Base-by-base conservation (phyloP, 169 alveolate species). In the Plasmodium vivax region DNA sequence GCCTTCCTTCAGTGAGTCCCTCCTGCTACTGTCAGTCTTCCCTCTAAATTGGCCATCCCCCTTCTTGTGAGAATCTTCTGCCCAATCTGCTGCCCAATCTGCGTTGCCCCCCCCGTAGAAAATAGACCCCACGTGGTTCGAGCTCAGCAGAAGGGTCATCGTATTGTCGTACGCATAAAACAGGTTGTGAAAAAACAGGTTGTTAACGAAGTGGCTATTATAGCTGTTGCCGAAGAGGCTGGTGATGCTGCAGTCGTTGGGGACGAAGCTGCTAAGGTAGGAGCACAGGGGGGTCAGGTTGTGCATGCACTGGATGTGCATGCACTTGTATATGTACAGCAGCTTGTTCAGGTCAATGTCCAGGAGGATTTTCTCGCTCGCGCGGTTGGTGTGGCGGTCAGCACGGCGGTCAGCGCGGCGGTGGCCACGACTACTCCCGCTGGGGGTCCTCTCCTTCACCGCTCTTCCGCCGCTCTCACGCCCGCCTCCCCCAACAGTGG, bases 231-330 rank as follows among this genome's bases (percentile, higher is more conserved):
- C 54, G 23, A 87, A 87, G 68, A 87, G 81, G 71, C 82, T 87
- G 3, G 93, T 87, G 23, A 87, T 56, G 34, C 87, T 87, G 82
- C 56, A 77, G 81, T 87, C 93, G 47, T 87, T 87, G 1, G 93
- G 93, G 27, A 87, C 41, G 47, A 43, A 62, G 38, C 36, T 87
- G 72, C 80, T 87, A 32, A 87, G 8, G 45, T 75, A 79, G 51
- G 81, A 51, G 71, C 93, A 87, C 32, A 87, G 3, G 3, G 93
- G 93, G 23, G 87, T 87, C 68, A 87, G 72, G 30, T 87, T 87
- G 38, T 87, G 93, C 93, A 87, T 87, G 82, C 93, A 87, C 68
- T 87, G 93, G 34, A 87, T 87, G 68, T 87, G 93, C 93, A 87
- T 87, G 68, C 93, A 87, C 51, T 87, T 87, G 71, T 87, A 87